Evolutionary conservation across 1,139 yeast genomes (phyloP), one percentile per base, ranked within the genome.

Genomic region (Chernovozyma sophiae-reginae): DNA sequence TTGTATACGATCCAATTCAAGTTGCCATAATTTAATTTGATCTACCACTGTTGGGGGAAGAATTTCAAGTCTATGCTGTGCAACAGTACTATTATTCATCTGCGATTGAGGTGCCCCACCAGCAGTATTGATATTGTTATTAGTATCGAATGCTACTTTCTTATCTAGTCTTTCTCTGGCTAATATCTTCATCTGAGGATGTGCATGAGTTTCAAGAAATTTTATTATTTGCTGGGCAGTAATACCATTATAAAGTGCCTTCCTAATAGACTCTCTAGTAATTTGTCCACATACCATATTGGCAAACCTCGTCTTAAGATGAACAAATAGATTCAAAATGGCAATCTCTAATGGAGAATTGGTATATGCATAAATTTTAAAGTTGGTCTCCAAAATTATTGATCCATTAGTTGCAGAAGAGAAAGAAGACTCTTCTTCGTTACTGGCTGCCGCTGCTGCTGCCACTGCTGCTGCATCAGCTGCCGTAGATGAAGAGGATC

Each of bases 341-440:
- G 98, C 97, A 45, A 92, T 90, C 59, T 94, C 97, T 42, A 92
- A 68, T 2, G 98, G 97, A 1, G 97, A 89, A 43, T 87, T 85
- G 2, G 98, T 90, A 56, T 92, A 92, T 30, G 98, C 95, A 52
- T 92, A 92, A 3, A 94, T 54, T 51, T 94, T 85, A 68, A 87
- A 92, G 59, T 92, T 92, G 0, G 99, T 92, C 58, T 92, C 99
- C 31, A 94, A 72, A 43, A 92, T 86, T 41, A 92, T 72, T 19
- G 94, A 79, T 1, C 96, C 95, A 29, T 52, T 49, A 11, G 61
- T 47, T 1, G 52, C 43, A 17, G 56, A 36, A 33, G 58, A 50
- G 19, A 28, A 13, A 15, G 43, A 35, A 33, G 49, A 35, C 37
- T 41, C 35, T 42, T 43, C 19, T 17, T 36, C 36, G 10, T 50